Base-by-base conservation (phyloP, 2,329 filamentous ascomycete species). In the Trichoderma sp. region DNA sequence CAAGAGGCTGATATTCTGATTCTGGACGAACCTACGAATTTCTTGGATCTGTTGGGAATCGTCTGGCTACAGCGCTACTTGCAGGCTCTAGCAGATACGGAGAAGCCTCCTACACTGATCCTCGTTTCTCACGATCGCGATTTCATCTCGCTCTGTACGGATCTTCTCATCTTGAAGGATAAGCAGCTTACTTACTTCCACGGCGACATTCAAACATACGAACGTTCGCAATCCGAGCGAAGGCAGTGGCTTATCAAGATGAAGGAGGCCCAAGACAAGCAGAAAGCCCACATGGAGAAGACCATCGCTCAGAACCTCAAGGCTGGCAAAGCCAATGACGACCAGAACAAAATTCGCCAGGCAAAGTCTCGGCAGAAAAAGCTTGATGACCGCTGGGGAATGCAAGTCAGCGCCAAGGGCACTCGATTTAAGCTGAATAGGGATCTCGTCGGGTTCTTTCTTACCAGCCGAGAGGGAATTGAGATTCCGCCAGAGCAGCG, bases 11-110 rank as follows among this genome's bases (percentile, higher is more conserved):
- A 97, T 78, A 90, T 97, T 3, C 87, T 97, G 75, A 92, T 97
- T 68, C 89, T 97, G 2, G 94, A 97, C 82, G 94, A 97, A 81
- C 95, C 95, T 0, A 97, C 94, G 41, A 97, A 97, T 81, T 97
- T 94, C 81, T 88, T 97, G 1, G 94, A 97, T 80, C 86, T 97
- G 0, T 88, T 95, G 0, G 94, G 93, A 1, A 95, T 97, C 75
- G 90, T 97, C 74, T 97, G 95, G 94, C 87, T 98, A 1, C 93
- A 97, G 81, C 89, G 89, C 14, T 92, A 95, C 80, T 89, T 97
- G 11, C 86, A 89, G 50, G 85, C 88, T 1, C 83, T 92, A 3
- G 86, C 87, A 4, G 88, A 91, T 24, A 83, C 82, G 0, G 84
- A 87, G 0, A 84, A 87, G 2, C 89, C 89, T 0, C 89, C 90